Evolutionary conservation across 495 filamentous ascomycete genomes (phyloP), one percentile per base, ranked within the genome.

Genomic region (Durotheca rogersii): DNA sequence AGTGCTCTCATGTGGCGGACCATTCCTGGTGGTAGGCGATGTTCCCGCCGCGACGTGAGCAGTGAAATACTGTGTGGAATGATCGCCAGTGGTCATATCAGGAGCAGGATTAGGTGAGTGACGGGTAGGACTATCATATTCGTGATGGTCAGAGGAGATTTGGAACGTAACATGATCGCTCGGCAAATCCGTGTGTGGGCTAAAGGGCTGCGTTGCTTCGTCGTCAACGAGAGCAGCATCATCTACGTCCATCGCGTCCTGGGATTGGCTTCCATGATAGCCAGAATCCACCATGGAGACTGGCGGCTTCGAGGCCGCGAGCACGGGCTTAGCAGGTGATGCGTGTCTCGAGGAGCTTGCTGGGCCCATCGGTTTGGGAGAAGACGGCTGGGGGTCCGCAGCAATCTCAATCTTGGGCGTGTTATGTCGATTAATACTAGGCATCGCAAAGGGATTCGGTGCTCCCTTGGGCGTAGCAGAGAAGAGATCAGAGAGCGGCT

Each of bases 401-500:
- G 72, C 66, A 18, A 73, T 65, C 31, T 64, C 66, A 31, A 74
- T 60, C 46, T 61, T 66, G 10, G 71, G 70, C 7, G 67, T 69
- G 15, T 68, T 68, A 19, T 50, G 51, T 56, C 64, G 68, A 37
- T 61, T 56, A 25, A 53, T 40, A 11, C 60, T 62, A 0, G 66
- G 41, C 6, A 69, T 56, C 2, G 65, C 46, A 53, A 81, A 78
- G 32, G 72, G 75, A 55, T 74, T 81, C 4, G 64, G 57, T 14
- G 60, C 62, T 6, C 69, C 68, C 43, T 71, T 70, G 25, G 73
- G 69, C 1, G 76, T 76, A 6, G 79, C 59, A 53, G 70, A 77
- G 60, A 95, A 95, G 14, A 96, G 83, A 64, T 95, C 84, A 41
- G 85, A 85, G 27, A 94, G 72, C 31, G 89, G 90, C 90, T 96